Conservation (phyloP, 2,329 filamentous ascomycete genomes). For the Neocatenulostroma microsporum region DNA sequence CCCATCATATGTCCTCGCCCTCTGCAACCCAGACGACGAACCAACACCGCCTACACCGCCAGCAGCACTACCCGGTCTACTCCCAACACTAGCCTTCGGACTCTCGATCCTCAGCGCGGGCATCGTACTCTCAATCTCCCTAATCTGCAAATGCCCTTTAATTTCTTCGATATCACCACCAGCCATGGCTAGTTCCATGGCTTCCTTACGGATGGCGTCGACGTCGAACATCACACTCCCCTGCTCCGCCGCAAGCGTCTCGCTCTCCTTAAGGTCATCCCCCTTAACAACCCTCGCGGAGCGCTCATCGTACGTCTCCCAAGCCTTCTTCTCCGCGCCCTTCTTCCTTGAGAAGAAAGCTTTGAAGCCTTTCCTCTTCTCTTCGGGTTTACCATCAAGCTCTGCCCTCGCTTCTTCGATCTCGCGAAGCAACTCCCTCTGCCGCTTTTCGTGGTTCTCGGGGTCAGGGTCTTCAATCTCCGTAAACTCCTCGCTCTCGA, state of each 20-base stretch:
- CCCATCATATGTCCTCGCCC: conserved; percentile 3
- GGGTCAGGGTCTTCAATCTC: conserved; percentile 98
- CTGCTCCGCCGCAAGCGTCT: conserved; percentile 37
- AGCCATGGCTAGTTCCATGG: conserved; percentile 68
- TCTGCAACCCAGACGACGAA: conserved; percentile 3
- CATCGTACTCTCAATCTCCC: conserved; percentile 75
- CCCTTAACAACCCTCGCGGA: conserved; percentile 33
- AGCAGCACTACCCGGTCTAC: conserved; percentile 1
- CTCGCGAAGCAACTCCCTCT: conserved; percentile 89
- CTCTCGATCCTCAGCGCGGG: conserved; percentile 74
- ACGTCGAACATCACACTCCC: conserved; percentile 77
- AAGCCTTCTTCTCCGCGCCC: conserved; percentile 69
- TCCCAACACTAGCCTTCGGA: neutral
- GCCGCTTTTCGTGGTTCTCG: conserved; percentile 78
- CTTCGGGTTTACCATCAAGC: conserved; percentile 65
- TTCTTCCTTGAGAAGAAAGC: conserved; percentile 79
- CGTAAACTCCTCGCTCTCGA: conserved; percentile 86
- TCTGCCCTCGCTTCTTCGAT: conserved; percentile 90
- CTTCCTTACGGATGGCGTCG: conserved; percentile 68
- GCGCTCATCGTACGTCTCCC: conserved; percentile 86
- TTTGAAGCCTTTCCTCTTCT: conserved; percentile 59
- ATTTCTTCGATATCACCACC: conserved; percentile 68
- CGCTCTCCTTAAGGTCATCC: conserved; percentile 39
- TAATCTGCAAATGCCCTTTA: conserved; percentile 48
- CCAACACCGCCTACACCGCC: conserved; percentile 6